These are phyloP conservation scores for Sporothrix phasma DNA, from an alignment of 2,329 filamentous ascomycete species.

Conservation along the genomic window DNA sequence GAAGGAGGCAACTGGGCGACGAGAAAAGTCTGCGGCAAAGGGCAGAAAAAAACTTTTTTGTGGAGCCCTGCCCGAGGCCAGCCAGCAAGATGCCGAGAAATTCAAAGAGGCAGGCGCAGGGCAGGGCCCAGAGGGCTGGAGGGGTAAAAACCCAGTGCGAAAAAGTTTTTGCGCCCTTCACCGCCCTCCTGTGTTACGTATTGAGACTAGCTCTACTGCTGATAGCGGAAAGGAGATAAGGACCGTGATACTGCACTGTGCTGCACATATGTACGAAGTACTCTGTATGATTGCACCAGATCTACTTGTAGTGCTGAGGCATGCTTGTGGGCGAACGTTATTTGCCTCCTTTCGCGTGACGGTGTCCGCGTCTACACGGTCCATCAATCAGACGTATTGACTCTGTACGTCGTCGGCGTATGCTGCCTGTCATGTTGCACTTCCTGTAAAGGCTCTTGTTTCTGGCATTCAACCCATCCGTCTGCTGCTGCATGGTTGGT, in stretches of 20 bases:
- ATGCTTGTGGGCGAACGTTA: neutral
- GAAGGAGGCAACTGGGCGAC: neutral
- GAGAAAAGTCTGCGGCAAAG: constrained; percentile 11
- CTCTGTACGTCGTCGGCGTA: no score
- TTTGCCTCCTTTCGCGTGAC: neutral
- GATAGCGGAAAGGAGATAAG: constrained; percentile 16
- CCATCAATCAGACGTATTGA: no score
- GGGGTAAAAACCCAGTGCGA: constrained; percentile 8
- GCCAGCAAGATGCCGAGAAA: constrained; percentile 9
- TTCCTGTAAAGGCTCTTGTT: no score
- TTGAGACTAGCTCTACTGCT: neutral
- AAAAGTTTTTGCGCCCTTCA: constrained; percentile 17
- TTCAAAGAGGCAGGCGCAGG: constrained; percentile 4
- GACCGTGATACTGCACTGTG: neutral
- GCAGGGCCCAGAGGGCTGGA: neutral
- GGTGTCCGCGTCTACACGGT: no score
- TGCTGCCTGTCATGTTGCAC: no score
- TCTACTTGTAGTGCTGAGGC: no score
- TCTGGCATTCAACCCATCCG: no score
- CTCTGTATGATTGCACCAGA: neutral
- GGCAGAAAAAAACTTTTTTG: constrained; percentile 21
- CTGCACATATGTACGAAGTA: neutral
- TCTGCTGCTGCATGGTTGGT: no score
- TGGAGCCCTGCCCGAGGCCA: constrained; percentile 10
- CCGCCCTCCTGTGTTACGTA: constrained; percentile 18